Percentiles rank a stretch among this genome's conserved stretches.
Conservation (phyloP, 495 filamentous ascomycete genomes). For the Aspergillus wentii region DNA sequence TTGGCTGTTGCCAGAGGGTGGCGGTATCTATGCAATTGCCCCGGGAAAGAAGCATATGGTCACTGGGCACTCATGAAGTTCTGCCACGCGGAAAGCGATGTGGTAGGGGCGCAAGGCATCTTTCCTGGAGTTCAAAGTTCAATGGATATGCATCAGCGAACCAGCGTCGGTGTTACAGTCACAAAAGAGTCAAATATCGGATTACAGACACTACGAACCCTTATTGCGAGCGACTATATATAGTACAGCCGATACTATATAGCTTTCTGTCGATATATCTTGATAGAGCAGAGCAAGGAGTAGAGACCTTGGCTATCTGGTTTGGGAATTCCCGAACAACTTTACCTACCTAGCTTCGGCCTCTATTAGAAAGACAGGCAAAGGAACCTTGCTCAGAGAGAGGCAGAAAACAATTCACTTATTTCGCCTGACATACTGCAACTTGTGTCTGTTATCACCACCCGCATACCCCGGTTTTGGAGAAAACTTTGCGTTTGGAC, state of each 20-base stretch:
- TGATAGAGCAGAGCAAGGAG: slow-evolving; percentile 58
- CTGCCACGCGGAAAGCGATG: too few species aligned
- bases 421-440: slow-evolving; percentile 35
- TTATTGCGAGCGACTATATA: slow-evolving; percentile 37
- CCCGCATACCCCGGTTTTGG: slow-evolving; percentile 14
- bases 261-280: slow-evolving; percentile 64
- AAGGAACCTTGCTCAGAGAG: slow-evolving; percentile 22
- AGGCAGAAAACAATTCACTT: slow-evolving; percentile 40
- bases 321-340: slow-evolving; percentile 30
- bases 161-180: slow-evolving; percentile 13
- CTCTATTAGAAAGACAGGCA: slow-evolving; percentile 41
- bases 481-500: slow-evolving; percentile 12
- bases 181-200: slow-evolving; percentile 14
- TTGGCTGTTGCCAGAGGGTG: too few species aligned
- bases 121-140: too few species aligned
- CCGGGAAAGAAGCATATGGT: too few species aligned
- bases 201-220: slow-evolving; percentile 18
- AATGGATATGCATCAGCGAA: slow-evolving; percentile 9
- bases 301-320: slow-evolving; percentile 39
- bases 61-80: too few species aligned
- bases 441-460: slow-evolving; percentile 16
- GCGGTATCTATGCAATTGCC: too few species aligned
- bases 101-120: too few species aligned
- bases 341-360: slow-evolving; percentile 47
- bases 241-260: slow-evolving; percentile 58